phyloP scores from a whole-genome alignment of 2,329 filamentous ascomycete species.

The Penicillium capsulatum region DNA sequence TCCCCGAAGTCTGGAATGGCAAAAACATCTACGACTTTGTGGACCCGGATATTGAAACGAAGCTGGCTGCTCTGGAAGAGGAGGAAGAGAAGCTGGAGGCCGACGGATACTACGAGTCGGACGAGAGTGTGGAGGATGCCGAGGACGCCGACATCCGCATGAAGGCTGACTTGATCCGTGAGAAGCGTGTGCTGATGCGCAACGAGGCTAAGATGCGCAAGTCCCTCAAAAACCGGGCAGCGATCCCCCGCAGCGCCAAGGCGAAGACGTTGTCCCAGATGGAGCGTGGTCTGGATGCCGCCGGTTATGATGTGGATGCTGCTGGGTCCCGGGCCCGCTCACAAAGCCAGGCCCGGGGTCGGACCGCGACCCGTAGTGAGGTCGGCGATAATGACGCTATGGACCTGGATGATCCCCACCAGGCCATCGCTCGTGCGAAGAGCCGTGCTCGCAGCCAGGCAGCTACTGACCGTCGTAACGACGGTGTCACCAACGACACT shows the following conservation, averaged over 20 bases:
- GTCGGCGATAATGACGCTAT: slow-evolving; percentile 67
- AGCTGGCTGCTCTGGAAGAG: slow-evolving; percentile 85
- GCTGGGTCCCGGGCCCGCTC: slow-evolving; percentile 69
- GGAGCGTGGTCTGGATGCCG: slow-evolving; percentile 75
- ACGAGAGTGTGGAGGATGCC: slow-evolving; percentile 75
- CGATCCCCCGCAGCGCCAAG: slow-evolving; percentile 78
- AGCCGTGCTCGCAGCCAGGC: slow-evolving; percentile 60
- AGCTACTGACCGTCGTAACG: slow-evolving; percentile 45
- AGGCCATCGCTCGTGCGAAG: slow-evolving; percentile 63
- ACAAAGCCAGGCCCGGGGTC: slow-evolving; percentile 59
- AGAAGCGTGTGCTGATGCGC: slow-evolving; percentile 86
- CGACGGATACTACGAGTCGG: slow-evolving; percentile 90
- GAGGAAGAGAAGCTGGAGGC: slow-evolving; percentile 91
- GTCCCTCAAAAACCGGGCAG: slow-evolving; percentile 91
- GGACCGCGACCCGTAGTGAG: slow-evolving; percentile 61
- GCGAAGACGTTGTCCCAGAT: slow-evolving; percentile 82
- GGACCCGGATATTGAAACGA: slow-evolving; percentile 92
- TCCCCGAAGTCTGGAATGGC: slow-evolving; percentile 89
- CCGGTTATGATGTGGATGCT: slow-evolving; percentile 77
- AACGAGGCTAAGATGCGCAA: slow-evolving; percentile 96
- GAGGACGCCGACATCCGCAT: slow-evolving; percentile 82
- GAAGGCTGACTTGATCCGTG: slow-evolving; percentile 92
- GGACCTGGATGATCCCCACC: slow-evolving; percentile 48
- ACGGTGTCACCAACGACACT: slow-evolving; percentile 60
- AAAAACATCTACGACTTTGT: slow-evolving; percentile 98